These are phyloP conservation scores for Acmispon strigosus DNA, from an alignment of 306 rosid genomes.

Conservation along the genomic window DNA sequence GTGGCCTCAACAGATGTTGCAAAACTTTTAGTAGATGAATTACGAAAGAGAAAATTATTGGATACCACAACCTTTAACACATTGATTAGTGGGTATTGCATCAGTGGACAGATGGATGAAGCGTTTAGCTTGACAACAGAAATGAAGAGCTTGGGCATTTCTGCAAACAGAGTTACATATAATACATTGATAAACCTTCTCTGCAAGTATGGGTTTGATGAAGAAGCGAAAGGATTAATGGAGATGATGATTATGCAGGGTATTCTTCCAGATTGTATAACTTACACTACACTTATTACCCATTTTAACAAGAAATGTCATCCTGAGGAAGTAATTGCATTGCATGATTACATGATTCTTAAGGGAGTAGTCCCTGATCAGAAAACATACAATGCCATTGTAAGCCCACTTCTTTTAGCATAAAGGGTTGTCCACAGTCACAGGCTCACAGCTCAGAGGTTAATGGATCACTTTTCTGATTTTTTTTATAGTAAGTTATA, in stretches of 20 bases:
- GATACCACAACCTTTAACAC: constrained; percentile 46
- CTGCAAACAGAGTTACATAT: constrained; percentile 38
- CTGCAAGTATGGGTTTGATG: constrained; percentile 40
- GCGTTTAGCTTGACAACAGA: constrained; percentile 27
- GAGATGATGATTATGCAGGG: constrained; percentile 37
- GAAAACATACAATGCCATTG: constrained; percentile 28
- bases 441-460: too few species aligned
- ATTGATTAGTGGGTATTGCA: constrained; percentile 38
- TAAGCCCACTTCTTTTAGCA: constrained; percentile 28
- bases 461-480: too few species aligned
- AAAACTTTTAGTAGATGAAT: constrained; percentile 23
- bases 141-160: constrained; percentile 38
- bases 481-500: too few species aligned
- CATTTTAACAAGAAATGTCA: constrained; percentile 25
- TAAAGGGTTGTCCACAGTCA: neutral
- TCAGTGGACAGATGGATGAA: constrained; percentile 27
- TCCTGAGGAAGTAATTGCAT: constrained; percentile 41
- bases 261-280: constrained; percentile 38
- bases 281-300: constrained; percentile 45
- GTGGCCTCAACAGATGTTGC: constrained; percentile 27
- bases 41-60: constrained; percentile 15
- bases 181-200: constrained; percentile 45
- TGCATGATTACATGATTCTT: constrained; percentile 52
- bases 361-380: constrained; percentile 43
- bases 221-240: constrained; percentile 42